Percentiles rank a stretch among this genome's conserved stretches.
These are phyloP conservation scores for Penicillium diatomitis DNA, from an alignment of 495 filamentous ascomycete species.

Conservation along the genomic window DNA sequence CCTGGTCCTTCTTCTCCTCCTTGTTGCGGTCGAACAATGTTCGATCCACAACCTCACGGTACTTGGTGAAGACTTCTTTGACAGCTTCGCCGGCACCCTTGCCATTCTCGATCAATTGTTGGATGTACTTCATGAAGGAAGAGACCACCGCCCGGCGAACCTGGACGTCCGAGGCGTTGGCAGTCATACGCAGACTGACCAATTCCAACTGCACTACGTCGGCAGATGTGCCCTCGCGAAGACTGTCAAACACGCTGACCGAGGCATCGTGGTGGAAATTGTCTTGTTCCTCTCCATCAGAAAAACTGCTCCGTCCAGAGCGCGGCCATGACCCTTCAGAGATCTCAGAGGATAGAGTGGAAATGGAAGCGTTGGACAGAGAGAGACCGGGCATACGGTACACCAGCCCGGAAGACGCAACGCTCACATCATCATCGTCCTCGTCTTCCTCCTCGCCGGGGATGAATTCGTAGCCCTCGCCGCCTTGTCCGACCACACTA, in stretches of 20 bases:
- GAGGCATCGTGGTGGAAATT: constrained; percentile 85
- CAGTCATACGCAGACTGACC: constrained; percentile 75
- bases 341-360: constrained; percentile 51
- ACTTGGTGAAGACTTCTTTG: constrained; percentile 45
- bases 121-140: constrained; percentile 74
- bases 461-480: constrained; percentile 41
- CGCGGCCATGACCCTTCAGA: constrained; percentile 37
- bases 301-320: constrained; percentile 46
- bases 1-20: constrained; percentile 60
- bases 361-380: constrained; percentile 70
- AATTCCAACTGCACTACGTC: constrained; percentile 86
- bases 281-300: constrained; percentile 50
- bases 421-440: constrained; percentile 33
- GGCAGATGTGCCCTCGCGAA: constrained; percentile 64
- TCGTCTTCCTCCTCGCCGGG: constrained; percentile 44
- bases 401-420: constrained; percentile 49
- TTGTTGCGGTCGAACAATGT: constrained; percentile 49
- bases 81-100: constrained; percentile 56
- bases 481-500: constrained; percentile 33
- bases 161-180: constrained; percentile 79
- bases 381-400: constrained; percentile 62
- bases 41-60: constrained; percentile 49
- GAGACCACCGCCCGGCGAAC: constrained; percentile 78
- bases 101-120: constrained; percentile 57
- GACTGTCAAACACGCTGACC: constrained; percentile 69